Evolutionary conservation across 306 rosid genomes (phyloP), one percentile per base, ranked within the genome.

Genomic region (Malus fusca): DNA sequence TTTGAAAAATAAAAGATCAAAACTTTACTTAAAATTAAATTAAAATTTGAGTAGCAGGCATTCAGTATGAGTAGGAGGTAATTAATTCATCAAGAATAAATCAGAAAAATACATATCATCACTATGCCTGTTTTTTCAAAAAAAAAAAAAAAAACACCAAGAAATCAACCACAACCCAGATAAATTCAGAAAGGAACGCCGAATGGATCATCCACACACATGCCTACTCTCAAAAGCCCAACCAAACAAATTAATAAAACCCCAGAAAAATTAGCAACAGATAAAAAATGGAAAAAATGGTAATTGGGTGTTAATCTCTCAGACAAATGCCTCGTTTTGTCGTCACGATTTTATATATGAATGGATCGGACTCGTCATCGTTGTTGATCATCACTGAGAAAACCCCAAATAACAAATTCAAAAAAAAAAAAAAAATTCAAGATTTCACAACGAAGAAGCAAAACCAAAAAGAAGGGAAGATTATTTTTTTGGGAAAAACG

Each of bases 321-420:
- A 91, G 92, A 91, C 97, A 91, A 91, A 91, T 89, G 97, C 97
- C 97, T 91, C 97, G 92, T 51, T 77, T 85, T 80, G 93, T 91
- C 97, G 84, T 89, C 94, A 91, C 78, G 28, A 71, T 78, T 85
- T 70, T 69, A 75, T 75, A 86, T 85, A 91, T 91, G 96, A 92
- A 88, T 79, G 64, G 80, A 88, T 91, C 92, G 74, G 97, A 89
- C 97, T 91, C 97, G 97, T 91, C 97, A 91, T 91, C 97, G 7
- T 35, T 66, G 55, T 78, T 83, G 73, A 81, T 91, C 92, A 91
- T 91, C 97, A 91, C 82, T 1, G 93, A 89, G 97, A 87, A 80
- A 77, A 73, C 83, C 78, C 75, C 30, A 67, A 26, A 8, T 1
- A 7, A 13, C 80, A 23, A 23, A 56, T 5, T 17, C 28, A 5